Evolutionary conservation across 169 alveolate species (phyloP).

Genomic region (Eimeria tenella): DNA sequence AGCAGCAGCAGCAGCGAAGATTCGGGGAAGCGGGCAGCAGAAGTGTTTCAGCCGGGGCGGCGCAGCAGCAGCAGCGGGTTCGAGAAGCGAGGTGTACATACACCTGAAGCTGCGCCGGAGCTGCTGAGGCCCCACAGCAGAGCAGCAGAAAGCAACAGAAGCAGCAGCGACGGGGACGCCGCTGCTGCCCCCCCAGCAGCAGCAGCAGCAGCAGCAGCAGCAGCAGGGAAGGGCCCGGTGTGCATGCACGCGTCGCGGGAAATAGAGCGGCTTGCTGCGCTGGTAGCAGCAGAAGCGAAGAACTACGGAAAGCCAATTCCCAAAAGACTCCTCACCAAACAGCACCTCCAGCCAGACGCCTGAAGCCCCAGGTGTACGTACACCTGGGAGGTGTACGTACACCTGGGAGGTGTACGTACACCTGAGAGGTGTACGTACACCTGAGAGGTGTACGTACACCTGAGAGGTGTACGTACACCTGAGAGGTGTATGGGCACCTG

Average conservation of each 20-base stretch:
- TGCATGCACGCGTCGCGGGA: slow-evolving; percentile 20
- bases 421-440: neutral
- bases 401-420: neutral
- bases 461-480: no score
- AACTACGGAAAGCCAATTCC: slow-evolving; percentile 60
- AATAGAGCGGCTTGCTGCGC: slow-evolving; percentile 45
- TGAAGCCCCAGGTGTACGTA: neutral
- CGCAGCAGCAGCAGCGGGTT: no score
- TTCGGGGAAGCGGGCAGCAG: no score
- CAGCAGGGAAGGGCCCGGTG: neutral
- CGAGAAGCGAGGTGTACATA: no score
- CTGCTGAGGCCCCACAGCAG: no score
- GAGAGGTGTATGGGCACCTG: neutral
- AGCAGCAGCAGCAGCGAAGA: no score
- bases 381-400: neutral
- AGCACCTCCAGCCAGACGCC: neutral
- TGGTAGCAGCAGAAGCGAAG: slow-evolving; percentile 33
- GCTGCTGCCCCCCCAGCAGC: neutral
- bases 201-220: neutral
- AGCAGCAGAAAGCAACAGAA: no score
- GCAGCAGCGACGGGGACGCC: no score
- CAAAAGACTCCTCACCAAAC: neutral
- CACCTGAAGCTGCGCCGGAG: no score
- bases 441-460: neutral
- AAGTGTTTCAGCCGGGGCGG: no score